phyloP scores from a whole-genome alignment of 305 asterid species.

The Petunia hybrid region DNA sequence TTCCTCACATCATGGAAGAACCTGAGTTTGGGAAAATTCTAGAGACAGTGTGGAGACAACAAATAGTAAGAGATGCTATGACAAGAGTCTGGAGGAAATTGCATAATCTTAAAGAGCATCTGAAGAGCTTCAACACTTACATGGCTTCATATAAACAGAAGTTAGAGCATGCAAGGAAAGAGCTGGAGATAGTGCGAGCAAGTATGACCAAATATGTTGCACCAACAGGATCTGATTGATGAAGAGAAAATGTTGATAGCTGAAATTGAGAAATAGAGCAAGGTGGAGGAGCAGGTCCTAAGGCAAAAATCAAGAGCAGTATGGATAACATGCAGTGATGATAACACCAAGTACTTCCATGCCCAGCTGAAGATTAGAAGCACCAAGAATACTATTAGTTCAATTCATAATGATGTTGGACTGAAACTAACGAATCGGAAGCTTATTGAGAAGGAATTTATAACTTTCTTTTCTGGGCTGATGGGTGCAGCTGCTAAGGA shows the following conservation, averaged over 20 bases:
- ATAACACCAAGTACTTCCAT: background rate
- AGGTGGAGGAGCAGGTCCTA: background rate
- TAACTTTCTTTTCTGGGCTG: too few species aligned
- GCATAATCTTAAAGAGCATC: background rate
- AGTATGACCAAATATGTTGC: background rate
- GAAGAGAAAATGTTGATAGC: too few species aligned
- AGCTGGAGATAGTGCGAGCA: background rate
- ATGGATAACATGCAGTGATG: background rate
- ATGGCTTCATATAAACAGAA: background rate
- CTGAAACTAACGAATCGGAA: too few species aligned
- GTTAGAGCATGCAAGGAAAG: background rate
- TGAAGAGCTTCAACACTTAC: background rate
- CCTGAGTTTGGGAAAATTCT: too few species aligned
- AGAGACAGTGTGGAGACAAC: background rate
- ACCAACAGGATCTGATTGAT: background rate
- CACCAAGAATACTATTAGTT: too few species aligned
- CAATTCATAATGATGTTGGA: background rate
- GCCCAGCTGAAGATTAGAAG: background rate
- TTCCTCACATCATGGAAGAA: too few species aligned
- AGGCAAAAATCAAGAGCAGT: background rate
- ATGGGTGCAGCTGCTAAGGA: too few species aligned
- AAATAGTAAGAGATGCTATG: background rate
- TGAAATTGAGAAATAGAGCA: background rate
- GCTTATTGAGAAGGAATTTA: too few species aligned
- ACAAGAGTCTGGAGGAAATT: background rate